Base-by-base conservation (phyloP, 2,329 filamentous ascomycete species). In the Passalora sequoiae region DNA sequence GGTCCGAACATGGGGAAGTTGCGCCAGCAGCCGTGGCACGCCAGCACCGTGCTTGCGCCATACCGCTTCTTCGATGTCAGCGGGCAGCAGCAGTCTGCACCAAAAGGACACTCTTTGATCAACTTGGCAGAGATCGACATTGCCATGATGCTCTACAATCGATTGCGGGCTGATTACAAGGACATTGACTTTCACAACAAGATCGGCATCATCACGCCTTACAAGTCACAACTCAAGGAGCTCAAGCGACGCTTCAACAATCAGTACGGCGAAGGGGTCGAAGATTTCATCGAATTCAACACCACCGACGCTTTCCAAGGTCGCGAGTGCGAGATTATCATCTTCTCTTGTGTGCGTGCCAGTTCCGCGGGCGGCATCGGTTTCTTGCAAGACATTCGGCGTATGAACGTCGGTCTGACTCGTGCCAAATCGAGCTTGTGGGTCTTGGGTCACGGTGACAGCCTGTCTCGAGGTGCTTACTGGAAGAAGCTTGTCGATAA, bases 321-420 rank as follows among this genome's bases (percentile, higher is more conserved):
- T 50, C 82, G 94, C 55, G 92, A 98, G 67, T 92, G 89, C 60
- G 92, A 98, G 62, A 84, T 98, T 51, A 97, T 98, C 65, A 97
- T 98, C 52, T 98, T 98, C 71, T 97, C 92, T 29, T 98, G 94
- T 66, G 92, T 98, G 49, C 83, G 92, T 69, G 91, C 92, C 16
- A 91, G 85, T 21, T 80, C 86, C n/a, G 86, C 84, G 6, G 85
- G 86, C n/a, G 89, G 91, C 59, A 95, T 98, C 60, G 92, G 92
- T 75, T 98, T 98, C 79, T 84, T 98, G 77, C 86, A 87, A 42
- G 92, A 98, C 64, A 95, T 98, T 61, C 82, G 92, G 46, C 91
- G 92, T 75, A 97, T 98, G 94, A 98, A 98, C 66, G 92, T 98
- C 60, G 92, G 92, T 70, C 74, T 98, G 47, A 98, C 92, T 16